These are phyloP conservation scores for Paramyrothecium sp. DNA, from an alignment of 2,329 filamentous ascomycete species.

Conservation along the genomic window DNA sequence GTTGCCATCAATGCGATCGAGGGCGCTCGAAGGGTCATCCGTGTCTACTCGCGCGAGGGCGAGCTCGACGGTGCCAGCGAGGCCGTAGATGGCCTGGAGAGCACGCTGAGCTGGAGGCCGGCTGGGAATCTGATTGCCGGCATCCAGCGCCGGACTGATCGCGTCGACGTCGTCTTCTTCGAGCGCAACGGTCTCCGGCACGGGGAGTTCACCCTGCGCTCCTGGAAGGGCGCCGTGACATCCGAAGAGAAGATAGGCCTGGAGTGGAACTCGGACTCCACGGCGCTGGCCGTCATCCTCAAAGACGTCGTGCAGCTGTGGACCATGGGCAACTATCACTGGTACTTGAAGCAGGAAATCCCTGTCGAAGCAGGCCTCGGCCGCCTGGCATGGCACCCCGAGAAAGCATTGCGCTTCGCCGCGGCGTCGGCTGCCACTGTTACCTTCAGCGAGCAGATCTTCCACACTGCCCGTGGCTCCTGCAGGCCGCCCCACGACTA, in stretches of 20 bases:
- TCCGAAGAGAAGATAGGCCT: conserved; percentile 62
- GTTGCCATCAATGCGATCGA: conserved; percentile 82
- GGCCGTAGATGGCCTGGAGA: conserved; percentile 89
- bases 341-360: conserved; percentile 94
- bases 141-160: conserved; percentile 68
- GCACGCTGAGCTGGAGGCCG: conserved; percentile 85
- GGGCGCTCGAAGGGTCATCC: conserved; percentile 71
- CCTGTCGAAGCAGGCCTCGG: conserved; percentile 33
- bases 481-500: conserved; percentile 70
- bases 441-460: conserved; percentile 64
- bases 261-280: conserved; percentile 90
- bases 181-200: conserved; percentile 97
- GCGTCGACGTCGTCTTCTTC: conserved; percentile 88
- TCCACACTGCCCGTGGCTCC: conserved; percentile 67
- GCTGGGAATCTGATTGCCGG: conserved; percentile 88
- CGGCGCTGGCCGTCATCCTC: conserved; percentile 79
- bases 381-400: conserved; percentile 75
- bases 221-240: conserved; percentile 53
- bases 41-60: conserved; percentile 89
- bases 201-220: conserved; percentile 83
- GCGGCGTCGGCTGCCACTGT: conserved; percentile 50
- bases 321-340: conserved; percentile 98
- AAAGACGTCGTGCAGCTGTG: conserved; percentile 80
- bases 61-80: conserved; percentile 91
- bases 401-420: conserved; percentile 71